A percentile compares a stretch with the other conserved stretches of the same genome.
phyloP scores from a whole-genome alignment of 805 yeast genomes.

The Starmerella lactis-condensi region DNA sequence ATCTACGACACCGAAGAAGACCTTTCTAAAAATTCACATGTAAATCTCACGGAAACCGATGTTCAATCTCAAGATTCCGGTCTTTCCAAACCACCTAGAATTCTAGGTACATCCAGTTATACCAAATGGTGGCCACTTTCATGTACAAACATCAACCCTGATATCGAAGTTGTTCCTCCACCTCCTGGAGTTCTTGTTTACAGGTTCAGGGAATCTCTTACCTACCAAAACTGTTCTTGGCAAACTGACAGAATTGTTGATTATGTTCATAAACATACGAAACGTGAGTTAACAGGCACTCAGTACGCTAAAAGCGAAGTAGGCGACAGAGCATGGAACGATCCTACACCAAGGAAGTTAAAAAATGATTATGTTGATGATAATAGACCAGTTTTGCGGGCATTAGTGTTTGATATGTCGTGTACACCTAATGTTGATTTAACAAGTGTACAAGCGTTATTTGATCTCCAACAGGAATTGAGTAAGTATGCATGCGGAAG shows the following conservation, averaged over 20 bases:
- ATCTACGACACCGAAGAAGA: slow-evolving; percentile 4
- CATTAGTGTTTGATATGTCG: slow-evolving; percentile 66
- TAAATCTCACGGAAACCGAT: slow-evolving; percentile 6
- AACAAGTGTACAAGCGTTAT: slow-evolving; percentile 62
- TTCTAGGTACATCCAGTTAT: slow-evolving; percentile 3
- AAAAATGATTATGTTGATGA: slow-evolving; percentile 24
- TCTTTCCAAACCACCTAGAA: slow-evolving; percentile 6
- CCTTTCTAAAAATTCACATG: slow-evolving; percentile 5
- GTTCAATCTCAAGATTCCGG: slow-evolving; percentile 10
- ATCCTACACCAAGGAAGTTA: slow-evolving; percentile 43
- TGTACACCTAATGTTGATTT: slow-evolving; percentile 59
- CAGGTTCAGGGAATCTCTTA: slow-evolving; percentile 62
- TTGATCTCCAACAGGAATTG: slow-evolving; percentile 55
- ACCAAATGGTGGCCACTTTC: slow-evolving; percentile 23
- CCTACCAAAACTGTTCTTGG: slow-evolving; percentile 61
- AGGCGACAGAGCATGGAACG: slow-evolving; percentile 77
- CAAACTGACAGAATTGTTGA: slow-evolving; percentile 55
- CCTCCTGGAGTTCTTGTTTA: slow-evolving; percentile 83
- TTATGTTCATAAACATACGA: slow-evolving; percentile 42
- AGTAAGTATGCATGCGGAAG: slow-evolving; percentile 59
- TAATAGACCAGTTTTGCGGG: slow-evolving; percentile 45
- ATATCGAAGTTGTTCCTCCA: slow-evolving; percentile 47
- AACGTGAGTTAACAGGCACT: slow-evolving; percentile 32
- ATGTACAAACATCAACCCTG: slow-evolving; percentile 35
- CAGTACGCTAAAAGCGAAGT: slow-evolving; percentile 18